Conservation (phyloP, 306 rosid species). For the Pyrus betulifolia region DNA sequence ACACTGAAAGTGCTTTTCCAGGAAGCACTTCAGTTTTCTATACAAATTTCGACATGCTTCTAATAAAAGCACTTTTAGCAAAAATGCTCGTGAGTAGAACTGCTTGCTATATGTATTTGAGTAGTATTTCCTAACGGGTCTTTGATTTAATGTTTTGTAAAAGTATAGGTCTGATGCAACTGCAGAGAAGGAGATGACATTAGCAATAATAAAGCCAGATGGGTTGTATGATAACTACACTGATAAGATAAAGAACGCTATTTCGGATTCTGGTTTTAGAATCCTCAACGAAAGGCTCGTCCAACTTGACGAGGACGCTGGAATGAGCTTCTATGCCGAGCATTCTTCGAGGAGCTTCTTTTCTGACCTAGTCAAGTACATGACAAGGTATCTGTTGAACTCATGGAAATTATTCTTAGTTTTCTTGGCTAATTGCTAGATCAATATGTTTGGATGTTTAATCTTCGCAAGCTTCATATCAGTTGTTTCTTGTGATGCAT, state of each 20-base stretch:
- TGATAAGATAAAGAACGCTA: slow-evolving; percentile 45
- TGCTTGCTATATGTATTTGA: too few relatives aligned
- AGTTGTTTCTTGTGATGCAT: neutral
- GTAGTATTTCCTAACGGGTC: neutral
- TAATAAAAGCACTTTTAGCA: too few relatives aligned
- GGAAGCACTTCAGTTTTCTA: too few relatives aligned
- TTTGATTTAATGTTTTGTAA: neutral
- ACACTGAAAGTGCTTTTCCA: too few relatives aligned
- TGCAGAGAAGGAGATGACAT: slow-evolving; percentile 40
- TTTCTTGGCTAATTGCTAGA: neutral
- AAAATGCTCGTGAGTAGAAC: too few relatives aligned
- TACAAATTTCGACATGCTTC: too few relatives aligned
- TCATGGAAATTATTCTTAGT: slow-evolving; percentile 3
- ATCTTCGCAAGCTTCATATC: slow-evolving; percentile 1
- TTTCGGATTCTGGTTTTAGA: slow-evolving; percentile 49
- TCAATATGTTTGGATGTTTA: neutral
- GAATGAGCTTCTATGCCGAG: slow-evolving; percentile 55
- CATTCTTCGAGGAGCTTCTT: slow-evolving; percentile 71
- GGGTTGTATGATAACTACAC: slow-evolving; percentile 63
- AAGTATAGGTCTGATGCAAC: slow-evolving; percentile 41
- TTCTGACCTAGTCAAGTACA: slow-evolving; percentile 53
- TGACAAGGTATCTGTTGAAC: slow-evolving; percentile 62
- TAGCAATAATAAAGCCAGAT: slow-evolving; percentile 81
- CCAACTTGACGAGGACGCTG: slow-evolving; percentile 55
- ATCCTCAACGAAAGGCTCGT: slow-evolving; percentile 42